phyloP scores from a whole-genome alignment of 1,284 basidiomycete genomes.

The Butyriboletus regius region DNA sequence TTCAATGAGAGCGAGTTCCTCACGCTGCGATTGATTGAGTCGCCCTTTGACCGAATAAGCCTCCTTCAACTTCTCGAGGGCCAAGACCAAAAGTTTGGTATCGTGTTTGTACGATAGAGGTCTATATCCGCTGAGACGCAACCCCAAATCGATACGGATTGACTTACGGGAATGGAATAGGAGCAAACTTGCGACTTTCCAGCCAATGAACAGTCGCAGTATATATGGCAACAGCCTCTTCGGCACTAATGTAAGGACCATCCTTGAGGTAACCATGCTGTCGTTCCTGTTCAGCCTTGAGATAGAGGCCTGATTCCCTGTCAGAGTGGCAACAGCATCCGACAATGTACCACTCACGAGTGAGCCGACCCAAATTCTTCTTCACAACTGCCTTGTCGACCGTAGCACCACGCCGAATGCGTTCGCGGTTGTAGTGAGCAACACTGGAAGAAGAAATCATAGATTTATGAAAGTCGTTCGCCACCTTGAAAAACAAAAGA shows the following conservation, averaged over 20 bases:
- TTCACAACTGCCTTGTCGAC: constrained; percentile 99
- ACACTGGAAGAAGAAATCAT: constrained; percentile 41
- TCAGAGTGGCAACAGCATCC: constrained; percentile 5
- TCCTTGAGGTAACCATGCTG: constrained; percentile 97
- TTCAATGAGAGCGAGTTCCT: constrained; percentile 91
- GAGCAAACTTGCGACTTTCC: constrained; percentile 91
- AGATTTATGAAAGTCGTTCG: background rate
- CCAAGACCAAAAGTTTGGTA: constrained; percentile 89
- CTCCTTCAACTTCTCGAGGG: constrained; percentile 93
- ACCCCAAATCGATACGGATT: background rate
- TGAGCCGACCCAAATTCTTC: constrained; percentile 88
- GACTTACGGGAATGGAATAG: constrained; percentile 88
- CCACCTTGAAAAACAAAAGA: constrained; percentile 19
- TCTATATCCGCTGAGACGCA: constrained; percentile 32
- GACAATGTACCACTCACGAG: constrained; percentile 45
- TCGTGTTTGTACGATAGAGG: constrained; percentile 97
- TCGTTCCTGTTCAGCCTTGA: constrained; percentile 95
- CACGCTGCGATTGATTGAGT: constrained; percentile 91
- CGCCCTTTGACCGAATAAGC: constrained; percentile 96
- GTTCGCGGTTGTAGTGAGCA: constrained; percentile 89
- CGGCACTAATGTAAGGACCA: constrained; percentile 92
- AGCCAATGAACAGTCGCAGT: constrained; percentile 97
- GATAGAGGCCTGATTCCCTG: constrained; percentile 60
- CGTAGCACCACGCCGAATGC: constrained; percentile 91
- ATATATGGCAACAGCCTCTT: constrained; percentile 95